These are phyloP conservation scores for Cyanodermella asteris DNA, from an alignment of 2,329 filamentous ascomycete genomes.

Conservation along the genomic window DNA sequence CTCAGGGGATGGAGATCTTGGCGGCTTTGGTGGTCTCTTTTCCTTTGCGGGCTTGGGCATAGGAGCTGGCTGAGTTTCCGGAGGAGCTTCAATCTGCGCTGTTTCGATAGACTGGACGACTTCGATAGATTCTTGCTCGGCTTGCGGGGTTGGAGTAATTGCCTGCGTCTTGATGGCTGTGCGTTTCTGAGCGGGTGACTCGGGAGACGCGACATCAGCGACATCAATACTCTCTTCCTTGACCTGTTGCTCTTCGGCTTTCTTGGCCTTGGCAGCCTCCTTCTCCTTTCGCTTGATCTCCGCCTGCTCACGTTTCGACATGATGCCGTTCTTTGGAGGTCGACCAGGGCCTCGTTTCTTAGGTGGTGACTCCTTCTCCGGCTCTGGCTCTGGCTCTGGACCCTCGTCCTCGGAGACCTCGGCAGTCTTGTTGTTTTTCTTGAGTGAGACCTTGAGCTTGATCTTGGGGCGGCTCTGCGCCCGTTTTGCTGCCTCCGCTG, in stretches of 20 bases:
- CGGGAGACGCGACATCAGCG: too few species aligned
- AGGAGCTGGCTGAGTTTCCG: slow-evolving; percentile 1
- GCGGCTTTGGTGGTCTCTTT: slow-evolving; percentile 29
- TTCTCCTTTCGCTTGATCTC: slow-evolving; percentile 29
- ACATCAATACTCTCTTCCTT: too few species aligned
- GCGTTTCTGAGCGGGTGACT: slow-evolving; percentile 18
- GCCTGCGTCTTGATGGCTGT: slow-evolving; percentile 27
- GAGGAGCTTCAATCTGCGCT: slow-evolving; percentile 15
- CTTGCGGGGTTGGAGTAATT: slow-evolving; percentile 16
- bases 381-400: slow-evolving; percentile 5
- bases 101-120: slow-evolving; percentile 8
- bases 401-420: slow-evolving; percentile 6
- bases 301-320: slow-evolving; percentile 40
- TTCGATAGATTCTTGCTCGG: slow-evolving; percentile 7
- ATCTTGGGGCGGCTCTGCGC: slow-evolving; percentile 2
- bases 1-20: slow-evolving; percentile 38
- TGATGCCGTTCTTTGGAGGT: slow-evolving; percentile 44
- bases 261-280: slow-evolving; percentile 15
- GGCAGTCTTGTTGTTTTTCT: slow-evolving; percentile 1
- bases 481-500: slow-evolving; percentile 2
- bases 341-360: slow-evolving; percentile 36
- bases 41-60: slow-evolving; percentile 20
- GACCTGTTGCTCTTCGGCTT: slow-evolving; percentile 13
- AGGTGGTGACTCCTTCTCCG: slow-evolving; percentile 15
- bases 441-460: background rate